Percentiles rank a stretch among this genome's conserved stretches.
Conservation (phyloP, 2,329 filamentous ascomycete genomes). For the Triangularia setosa region DNA sequence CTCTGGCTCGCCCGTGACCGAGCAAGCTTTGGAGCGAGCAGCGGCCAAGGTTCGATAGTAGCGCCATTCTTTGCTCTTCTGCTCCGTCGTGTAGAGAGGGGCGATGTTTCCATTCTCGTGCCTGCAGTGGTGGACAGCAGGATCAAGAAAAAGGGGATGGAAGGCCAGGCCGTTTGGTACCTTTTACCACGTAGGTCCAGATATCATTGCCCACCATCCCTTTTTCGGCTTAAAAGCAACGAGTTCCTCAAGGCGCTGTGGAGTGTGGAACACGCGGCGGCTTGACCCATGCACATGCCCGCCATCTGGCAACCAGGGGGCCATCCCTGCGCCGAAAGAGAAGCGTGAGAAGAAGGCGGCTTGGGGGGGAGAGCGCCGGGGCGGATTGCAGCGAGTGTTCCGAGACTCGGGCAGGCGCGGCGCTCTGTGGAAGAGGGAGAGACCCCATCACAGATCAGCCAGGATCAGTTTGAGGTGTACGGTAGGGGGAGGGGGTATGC, state of each 20-base stretch:
- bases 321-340: constrained; percentile 7
- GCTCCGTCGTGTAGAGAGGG: background rate
- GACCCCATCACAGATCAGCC: constrained; percentile 2
- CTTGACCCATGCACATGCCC: constrained; percentile 5
- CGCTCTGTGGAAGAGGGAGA: constrained; percentile 6
- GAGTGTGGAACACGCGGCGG: constrained; percentile 3
- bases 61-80: background rate
- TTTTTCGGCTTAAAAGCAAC: constrained; percentile 5
- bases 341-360: constrained; percentile 1
- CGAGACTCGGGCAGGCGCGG: constrained; percentile 13
- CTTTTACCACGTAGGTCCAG: background rate
- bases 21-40: background rate
- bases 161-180: constrained; percentile 1
- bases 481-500: background rate
- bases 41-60: background rate
- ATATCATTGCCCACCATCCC: constrained; percentile 3
- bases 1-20: background rate
- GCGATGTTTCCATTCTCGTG: background rate
- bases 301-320: background rate
- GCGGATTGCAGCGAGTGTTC: constrained; percentile 11
- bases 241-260: constrained; percentile 3
- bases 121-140: background rate
- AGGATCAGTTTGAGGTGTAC: background rate
- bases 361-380: background rate
- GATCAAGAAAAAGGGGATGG: background rate